A percentile compares a stretch with the other conserved stretches of the same genome.
Conservation (phyloP, 257 asterid genomes). For the Solanum virginianum region DNA sequence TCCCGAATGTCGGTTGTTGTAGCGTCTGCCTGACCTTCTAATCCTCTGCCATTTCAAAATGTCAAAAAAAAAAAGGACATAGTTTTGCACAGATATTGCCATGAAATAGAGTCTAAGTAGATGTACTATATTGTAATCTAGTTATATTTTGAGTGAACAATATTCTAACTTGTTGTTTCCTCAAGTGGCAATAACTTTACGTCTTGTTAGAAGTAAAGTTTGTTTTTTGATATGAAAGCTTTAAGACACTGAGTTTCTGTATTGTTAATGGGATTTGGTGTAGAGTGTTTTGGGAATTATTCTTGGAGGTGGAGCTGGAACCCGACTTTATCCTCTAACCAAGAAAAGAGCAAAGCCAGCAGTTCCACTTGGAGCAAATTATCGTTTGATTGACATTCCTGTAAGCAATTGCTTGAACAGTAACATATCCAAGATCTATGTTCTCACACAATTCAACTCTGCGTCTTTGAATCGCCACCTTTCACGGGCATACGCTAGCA, state of each 20-base stretch:
- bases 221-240: neutral
- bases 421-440: constrained; percentile 82
- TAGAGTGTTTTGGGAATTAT: constrained; percentile 95
- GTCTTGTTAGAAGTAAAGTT: neutral
- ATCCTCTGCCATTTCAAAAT: neutral
- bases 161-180: neutral
- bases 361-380: constrained; percentile 94
- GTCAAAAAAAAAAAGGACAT: no score
- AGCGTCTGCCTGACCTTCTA: neutral
- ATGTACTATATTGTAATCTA: neutral
- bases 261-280: neutral
- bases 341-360: constrained; percentile 96
- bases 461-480: constrained; percentile 95
- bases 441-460: constrained; percentile 90
- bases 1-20: neutral
- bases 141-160: neutral
- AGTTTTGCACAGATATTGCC: no score
- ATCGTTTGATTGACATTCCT: constrained; percentile 84
- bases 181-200: neutral
- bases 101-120: no score
- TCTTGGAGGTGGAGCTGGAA: constrained; percentile 97
- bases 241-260: neutral
- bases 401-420: constrained; percentile 97
- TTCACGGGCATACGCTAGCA: constrained; percentile 87
- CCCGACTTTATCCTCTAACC: constrained; percentile 87